Conservation (phyloP, 805 yeast species). For the Schizosaccharomyces lindneri region DNA sequence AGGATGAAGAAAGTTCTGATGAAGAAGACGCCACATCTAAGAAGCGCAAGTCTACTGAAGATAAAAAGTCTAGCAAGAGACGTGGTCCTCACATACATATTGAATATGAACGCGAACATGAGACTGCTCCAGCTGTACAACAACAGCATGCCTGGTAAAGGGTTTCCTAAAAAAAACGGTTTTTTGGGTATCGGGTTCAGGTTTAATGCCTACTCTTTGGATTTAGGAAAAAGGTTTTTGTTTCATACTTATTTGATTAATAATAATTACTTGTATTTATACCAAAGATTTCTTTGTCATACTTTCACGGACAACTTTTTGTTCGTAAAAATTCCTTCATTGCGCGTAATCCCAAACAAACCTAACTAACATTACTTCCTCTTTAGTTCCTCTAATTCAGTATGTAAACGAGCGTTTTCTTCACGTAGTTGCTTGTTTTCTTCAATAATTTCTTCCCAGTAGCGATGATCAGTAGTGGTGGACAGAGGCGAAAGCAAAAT, state of each 20-base stretch:
- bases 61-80: constrained; percentile 3
- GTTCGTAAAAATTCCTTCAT: too few species aligned
- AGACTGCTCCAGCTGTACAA: not conserved
- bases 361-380: not conserved
- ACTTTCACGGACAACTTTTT: too few species aligned
- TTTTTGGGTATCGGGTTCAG: not conserved
- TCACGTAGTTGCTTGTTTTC: not conserved
- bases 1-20: constrained; percentile 7
- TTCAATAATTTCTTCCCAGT: not conserved
- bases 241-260: too few species aligned
- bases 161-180: not conserved
- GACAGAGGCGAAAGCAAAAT: too few species aligned
- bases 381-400: not conserved
- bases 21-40: constrained; percentile 17
- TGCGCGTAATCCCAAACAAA: too few species aligned
- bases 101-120: constrained; percentile 34
- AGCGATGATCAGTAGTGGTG: too few species aligned
- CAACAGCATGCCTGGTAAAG: not conserved
- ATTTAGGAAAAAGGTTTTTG: too few species aligned
- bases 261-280: too few species aligned
- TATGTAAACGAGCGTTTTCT: not conserved
- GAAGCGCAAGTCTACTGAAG: constrained; percentile 19
- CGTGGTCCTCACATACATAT: constrained; percentile 40
- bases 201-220: too few species aligned
- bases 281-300: too few species aligned